These are phyloP conservation scores for Phytopythium boreale DNA, from an alignment of 352 stramenopile species.

Conservation along the genomic window DNA sequence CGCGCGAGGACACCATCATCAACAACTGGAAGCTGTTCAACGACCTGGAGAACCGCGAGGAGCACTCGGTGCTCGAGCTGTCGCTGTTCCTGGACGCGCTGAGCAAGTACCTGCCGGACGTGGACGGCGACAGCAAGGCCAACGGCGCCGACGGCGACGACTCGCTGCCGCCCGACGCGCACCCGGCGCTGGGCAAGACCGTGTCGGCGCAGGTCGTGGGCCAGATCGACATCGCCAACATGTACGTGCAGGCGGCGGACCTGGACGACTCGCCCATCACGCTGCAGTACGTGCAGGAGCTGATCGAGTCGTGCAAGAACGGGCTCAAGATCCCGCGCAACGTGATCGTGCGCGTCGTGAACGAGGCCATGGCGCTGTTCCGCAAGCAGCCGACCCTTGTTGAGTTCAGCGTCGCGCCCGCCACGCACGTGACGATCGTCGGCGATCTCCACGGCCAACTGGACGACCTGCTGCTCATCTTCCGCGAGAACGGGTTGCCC, in stretches of 20 bases:
- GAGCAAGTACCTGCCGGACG: constrained; percentile 70
- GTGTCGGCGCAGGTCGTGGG: constrained; percentile 63
- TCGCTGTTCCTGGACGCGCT: constrained; percentile 76
- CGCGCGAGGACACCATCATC: constrained; percentile 52
- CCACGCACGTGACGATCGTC: constrained; percentile 76
- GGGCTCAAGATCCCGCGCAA: constrained; percentile 75
- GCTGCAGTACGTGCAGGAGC: constrained; percentile 52
- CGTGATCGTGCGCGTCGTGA: constrained; percentile 73
- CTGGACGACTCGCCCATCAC: constrained; percentile 58
- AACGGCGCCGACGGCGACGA: not conserved
- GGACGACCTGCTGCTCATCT: constrained; percentile 80
- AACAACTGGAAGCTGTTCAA: constrained; percentile 88
- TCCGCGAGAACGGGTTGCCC: constrained; percentile 79
- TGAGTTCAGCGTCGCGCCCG: constrained; percentile 61
- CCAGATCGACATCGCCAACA: constrained; percentile 81
- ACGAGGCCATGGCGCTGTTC: constrained; percentile 51
- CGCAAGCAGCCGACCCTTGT: constrained; percentile 57
- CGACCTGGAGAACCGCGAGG: constrained; percentile 82
- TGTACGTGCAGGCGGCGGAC: constrained; percentile 69
- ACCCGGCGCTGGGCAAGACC: constrained; percentile 30
- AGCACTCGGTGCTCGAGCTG: constrained; percentile 78
- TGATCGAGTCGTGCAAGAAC: constrained; percentile 80
- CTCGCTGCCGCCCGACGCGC: constrained; percentile 11
- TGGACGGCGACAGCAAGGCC: constrained; percentile 41
- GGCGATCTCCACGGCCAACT: constrained; percentile 86